Conservation (phyloP, 225 moss, liverwort and hornwort species). For the Neckera pumila region DNA sequence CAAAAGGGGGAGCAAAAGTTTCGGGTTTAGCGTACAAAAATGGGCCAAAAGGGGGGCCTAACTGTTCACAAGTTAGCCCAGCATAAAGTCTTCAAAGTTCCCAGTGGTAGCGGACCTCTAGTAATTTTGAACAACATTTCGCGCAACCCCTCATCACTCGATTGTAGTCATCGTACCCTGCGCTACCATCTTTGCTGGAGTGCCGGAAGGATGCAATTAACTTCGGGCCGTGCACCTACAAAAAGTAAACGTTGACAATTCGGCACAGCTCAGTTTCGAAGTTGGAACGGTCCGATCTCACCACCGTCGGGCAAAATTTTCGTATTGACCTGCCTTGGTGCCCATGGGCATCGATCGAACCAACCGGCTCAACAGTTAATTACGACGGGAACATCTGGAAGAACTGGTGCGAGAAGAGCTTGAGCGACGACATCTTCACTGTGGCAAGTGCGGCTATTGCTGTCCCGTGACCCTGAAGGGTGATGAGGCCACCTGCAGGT, state of each 20-base stretch:
- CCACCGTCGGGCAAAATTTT: background rate
- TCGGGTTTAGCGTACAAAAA: too few relatives aligned
- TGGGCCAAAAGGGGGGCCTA: too few relatives aligned
- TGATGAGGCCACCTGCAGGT: slow-evolving; percentile 5
- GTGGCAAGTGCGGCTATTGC: background rate
- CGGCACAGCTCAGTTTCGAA: background rate
- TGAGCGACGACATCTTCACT: background rate
- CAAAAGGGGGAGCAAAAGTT: too few relatives aligned
- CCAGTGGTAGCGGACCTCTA: too few relatives aligned
- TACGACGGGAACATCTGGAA: background rate
- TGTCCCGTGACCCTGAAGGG: background rate
- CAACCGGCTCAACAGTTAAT: background rate
- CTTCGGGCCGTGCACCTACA: background rate
- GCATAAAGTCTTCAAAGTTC: too few relatives aligned
- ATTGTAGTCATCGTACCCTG: too few relatives aligned
- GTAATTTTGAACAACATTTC: background rate
- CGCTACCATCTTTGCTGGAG: background rate
- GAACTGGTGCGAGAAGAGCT: background rate
- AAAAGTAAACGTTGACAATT: background rate
- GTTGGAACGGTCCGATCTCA: background rate
- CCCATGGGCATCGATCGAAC: background rate
- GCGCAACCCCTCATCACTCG: background rate
- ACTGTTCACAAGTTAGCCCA: too few relatives aligned
- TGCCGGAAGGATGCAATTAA: background rate
- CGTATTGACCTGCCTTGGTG: too few relatives aligned